phyloP scores from a whole-genome alignment of 768 basidiomycete species.

The Hericium rajendrae region DNA sequence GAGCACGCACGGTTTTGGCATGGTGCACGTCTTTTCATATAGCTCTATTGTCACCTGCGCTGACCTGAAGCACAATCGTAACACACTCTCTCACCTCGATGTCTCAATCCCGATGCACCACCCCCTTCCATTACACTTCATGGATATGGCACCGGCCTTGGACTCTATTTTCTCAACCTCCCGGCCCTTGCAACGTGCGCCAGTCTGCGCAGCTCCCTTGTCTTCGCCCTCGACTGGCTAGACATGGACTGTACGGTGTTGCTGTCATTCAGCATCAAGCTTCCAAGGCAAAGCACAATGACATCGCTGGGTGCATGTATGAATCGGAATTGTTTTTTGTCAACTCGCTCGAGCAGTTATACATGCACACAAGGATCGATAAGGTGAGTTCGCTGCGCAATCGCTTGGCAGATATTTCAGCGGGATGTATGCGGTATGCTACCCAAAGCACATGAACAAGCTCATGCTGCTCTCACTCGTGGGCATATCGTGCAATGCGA shows the following conservation, averaged over 20 bases:
- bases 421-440: conserved; percentile 77
- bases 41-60: conserved; percentile 50
- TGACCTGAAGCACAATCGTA: conserved; percentile 59
- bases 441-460: conserved; percentile 74
- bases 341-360: too few species aligned
- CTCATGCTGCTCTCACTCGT: conserved; percentile 24
- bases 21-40: conserved; percentile 35
- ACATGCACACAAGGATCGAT: too few species aligned
- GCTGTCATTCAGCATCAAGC: too few species aligned
- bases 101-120: conserved; percentile 39
- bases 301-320: too few species aligned
- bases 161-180: conserved; percentile 82
- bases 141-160: conserved; percentile 90
- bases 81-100: conserved; percentile 58
- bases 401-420: conserved; percentile 85
- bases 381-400: conserved; percentile 76
- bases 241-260: conserved; percentile 84
- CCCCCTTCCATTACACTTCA: conserved; percentile 78
- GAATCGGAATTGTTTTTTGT: too few species aligned
- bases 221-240: conserved; percentile 91
- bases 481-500: too few species aligned
- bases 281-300: too few species aligned
- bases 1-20: too few species aligned
- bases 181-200: conserved; percentile 68
- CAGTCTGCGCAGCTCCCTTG: conserved; percentile 46